Percentiles rank a stretch among this genome's conserved stretches.
Evolutionary conservation across 2,329 filamentous ascomycete genomes (phyloP).

Genomic region (Verticillium nonalfalfae): DNA sequence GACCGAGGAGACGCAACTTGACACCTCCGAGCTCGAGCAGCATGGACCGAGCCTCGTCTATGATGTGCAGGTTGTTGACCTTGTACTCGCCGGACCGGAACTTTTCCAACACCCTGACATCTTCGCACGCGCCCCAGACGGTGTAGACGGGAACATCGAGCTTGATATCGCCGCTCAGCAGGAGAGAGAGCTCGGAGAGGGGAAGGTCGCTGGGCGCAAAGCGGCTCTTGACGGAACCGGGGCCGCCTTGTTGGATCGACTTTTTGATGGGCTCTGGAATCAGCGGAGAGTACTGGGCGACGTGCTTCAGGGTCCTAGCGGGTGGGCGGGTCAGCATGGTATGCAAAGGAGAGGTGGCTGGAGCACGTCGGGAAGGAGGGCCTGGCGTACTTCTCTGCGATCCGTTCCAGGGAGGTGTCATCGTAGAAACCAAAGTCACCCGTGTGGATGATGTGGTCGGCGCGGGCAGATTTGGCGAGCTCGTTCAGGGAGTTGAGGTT

Average conservation of each 20-base stretch:
- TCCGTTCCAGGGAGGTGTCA: conserved; percentile 88
- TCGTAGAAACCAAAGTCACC: conserved; percentile 99
- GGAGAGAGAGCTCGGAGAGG: conserved; percentile 84
- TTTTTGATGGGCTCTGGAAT: conserved; percentile 74
- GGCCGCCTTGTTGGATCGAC: conserved; percentile 56
- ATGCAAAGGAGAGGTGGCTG: conserved; percentile 6
- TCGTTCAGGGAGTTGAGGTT: conserved; percentile 95
- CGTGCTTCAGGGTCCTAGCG: conserved; percentile 85
- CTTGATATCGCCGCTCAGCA: conserved; percentile 82
- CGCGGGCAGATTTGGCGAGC: conserved; percentile 86
- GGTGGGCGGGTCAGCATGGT: conserved; percentile 12
- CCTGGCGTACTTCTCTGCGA: conserved; percentile 84
- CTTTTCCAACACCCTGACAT: conserved; percentile 95
- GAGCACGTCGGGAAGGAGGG: background rate
- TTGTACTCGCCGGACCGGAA: conserved; percentile 98
- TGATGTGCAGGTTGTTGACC: conserved; percentile 94
- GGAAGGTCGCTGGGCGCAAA: conserved; percentile 78
- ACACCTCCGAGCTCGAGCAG: conserved; percentile 91
- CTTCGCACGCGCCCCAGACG: conserved; percentile 97
- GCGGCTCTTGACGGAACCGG: conserved; percentile 77
- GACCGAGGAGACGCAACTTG: conserved; percentile 86
- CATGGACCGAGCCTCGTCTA: conserved; percentile 95
- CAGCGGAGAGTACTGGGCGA: conserved; percentile 95
- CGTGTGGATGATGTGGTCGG: conserved; percentile 97
- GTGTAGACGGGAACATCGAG: conserved; percentile 97